A percentile compares a stretch with the other conserved stretches of the same genome.
Evolutionary conservation across 768 basidiomycete genomes (phyloP).

Genomic region (Lactarius hengduanensis): DNA sequence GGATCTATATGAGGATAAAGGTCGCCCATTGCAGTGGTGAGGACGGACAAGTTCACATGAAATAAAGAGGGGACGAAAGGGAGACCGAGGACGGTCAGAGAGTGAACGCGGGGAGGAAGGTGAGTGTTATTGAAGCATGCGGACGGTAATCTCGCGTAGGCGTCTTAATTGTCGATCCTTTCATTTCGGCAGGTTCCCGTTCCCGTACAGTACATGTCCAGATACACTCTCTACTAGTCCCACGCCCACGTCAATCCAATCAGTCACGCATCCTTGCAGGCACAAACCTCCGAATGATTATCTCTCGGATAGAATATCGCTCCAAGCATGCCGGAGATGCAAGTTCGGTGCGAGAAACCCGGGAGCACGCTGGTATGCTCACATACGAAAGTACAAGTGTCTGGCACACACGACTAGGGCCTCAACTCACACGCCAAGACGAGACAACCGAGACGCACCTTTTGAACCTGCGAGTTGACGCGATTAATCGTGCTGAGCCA

Average conservation of each 20-base stretch:
- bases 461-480: slow-evolving; percentile 95
- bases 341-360: slow-evolving; percentile 50
- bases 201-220: not conserved
- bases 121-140: not conserved
- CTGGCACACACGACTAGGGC: slow-evolving; percentile 41
- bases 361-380: slow-evolving; percentile 78
- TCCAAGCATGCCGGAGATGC: slow-evolving; percentile 71
- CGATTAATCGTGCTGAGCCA: slow-evolving; percentile 98
- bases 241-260: slow-evolving; percentile 23
- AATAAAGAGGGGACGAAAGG: not conserved
- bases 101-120: not conserved
- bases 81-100: not conserved
- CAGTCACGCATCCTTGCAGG: slow-evolving; percentile 92
- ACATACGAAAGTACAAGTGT: slow-evolving; percentile 90
- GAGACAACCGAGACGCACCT: slow-evolving; percentile 48
- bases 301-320: slow-evolving; percentile 81
- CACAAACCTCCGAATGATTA: slow-evolving; percentile 79
- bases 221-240: not conserved
- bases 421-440: not conserved
- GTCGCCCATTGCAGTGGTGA: slow-evolving; percentile 2
- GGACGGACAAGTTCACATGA: not conserved
- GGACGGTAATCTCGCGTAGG: not conserved
- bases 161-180: not conserved
- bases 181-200: not conserved
- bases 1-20: not conserved